phyloP scores from a whole-genome alignment of 2,329 filamentous ascomycete species.

The Monilinia aucupariae region DNA sequence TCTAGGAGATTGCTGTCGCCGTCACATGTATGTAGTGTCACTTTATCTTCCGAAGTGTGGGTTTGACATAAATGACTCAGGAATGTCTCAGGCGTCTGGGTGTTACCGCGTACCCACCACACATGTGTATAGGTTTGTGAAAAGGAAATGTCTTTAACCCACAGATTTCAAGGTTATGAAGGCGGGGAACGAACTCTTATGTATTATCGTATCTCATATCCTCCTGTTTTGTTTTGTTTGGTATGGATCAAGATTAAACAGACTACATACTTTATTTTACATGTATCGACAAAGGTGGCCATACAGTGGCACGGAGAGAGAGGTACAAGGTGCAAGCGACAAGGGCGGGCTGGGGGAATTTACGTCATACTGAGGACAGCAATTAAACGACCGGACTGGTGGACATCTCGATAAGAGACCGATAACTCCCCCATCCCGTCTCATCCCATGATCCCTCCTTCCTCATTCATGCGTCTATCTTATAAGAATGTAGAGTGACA shows the following conservation, averaged over 20 bases:
- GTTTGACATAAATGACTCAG: background rate
- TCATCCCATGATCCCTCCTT: too few relatives aligned
- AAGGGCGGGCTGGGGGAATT: too few relatives aligned
- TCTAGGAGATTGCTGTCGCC: background rate
- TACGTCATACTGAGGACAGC: too few relatives aligned
- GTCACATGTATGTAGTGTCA: background rate
- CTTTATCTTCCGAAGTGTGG: background rate
- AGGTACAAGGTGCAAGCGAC: too few relatives aligned
- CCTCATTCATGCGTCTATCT: constrained; percentile 4
- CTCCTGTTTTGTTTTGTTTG: background rate
- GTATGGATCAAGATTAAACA: background rate
- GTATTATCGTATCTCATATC: background rate
- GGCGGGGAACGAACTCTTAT: background rate
- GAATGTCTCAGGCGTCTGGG: too few relatives aligned
- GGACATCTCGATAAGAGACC: too few relatives aligned
- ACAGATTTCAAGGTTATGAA: background rate
- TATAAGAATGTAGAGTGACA: too few relatives aligned
- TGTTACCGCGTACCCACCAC: background rate
- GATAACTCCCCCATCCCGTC: too few relatives aligned
- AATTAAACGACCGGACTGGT: too few relatives aligned
- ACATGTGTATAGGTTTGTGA: background rate
- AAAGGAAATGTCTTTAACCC: background rate
- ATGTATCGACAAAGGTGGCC: background rate
- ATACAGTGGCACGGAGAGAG: too few relatives aligned
- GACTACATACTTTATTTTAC: too few relatives aligned